These are phyloP conservation scores for Quercus cerris DNA, from an alignment of 306 rosid genomes.

Conservation along the genomic window DNA sequence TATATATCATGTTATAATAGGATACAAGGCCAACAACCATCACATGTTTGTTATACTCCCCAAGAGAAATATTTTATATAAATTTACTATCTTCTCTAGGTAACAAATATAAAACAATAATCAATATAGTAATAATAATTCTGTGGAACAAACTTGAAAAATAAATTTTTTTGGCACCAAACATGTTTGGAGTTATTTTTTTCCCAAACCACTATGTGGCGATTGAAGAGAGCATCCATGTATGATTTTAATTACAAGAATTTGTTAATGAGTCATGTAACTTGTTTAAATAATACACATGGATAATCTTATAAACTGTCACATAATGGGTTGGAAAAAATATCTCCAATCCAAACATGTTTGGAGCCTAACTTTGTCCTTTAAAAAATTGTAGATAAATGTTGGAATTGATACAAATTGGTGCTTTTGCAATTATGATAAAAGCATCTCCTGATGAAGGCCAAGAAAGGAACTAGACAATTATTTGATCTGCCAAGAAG, in stretches of 20 bases:
- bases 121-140: not conserved
- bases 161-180: too few species aligned
- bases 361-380: too few species aligned
- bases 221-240: too few species aligned
- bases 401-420: too few species aligned
- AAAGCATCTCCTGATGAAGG: too few species aligned
- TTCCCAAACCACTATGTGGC: not conserved
- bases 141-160: not conserved
- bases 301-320: not conserved
- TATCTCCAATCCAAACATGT: too few species aligned
- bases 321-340: too few species aligned
- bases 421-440: too few species aligned
- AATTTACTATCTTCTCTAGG: not conserved
- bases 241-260: too few species aligned
- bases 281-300: not conserved
- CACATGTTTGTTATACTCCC: not conserved
- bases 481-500: constrained; percentile 53
- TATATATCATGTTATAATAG: not conserved
- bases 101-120: not conserved
- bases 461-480: not conserved
- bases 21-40: not conserved
- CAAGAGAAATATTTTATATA: not conserved
- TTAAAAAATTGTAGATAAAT: not conserved
- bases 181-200: too few species aligned
- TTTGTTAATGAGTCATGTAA: not conserved